Evolutionary conservation across 352 stramenopile genomes (phyloP), one percentile per base, ranked within the genome.

Genomic region (Globisporangium uncinulatum): DNA sequence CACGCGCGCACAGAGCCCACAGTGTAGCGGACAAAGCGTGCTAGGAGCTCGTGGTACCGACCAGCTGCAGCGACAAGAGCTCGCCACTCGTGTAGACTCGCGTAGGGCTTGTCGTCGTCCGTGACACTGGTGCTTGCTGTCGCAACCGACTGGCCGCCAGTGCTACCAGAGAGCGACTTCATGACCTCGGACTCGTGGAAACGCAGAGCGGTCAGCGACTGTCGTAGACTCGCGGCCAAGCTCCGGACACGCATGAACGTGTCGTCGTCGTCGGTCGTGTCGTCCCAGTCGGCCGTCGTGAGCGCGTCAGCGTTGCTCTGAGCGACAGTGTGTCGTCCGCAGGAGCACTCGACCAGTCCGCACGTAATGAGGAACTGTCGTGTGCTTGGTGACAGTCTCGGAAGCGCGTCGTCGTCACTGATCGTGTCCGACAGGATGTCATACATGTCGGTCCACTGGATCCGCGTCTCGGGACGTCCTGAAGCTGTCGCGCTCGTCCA

Each of bases 41-140:
- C 56, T 6, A 84, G 56, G 1, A 57, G 44, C 0, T 20, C 51
- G 51, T 79, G 67, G 21, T 78, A 76, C n/a, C 31, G 59, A 58
- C 77, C 58, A 44, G 68, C 67, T n/a, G 69, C 49, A 0, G 61
- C 66, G 17, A 80, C 44, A 10, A 84, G 29, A 10, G 52, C 34
- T 45, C 32, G 49, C 74, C 74, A 84, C 54, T 69, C 58, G 7
- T 37, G n/a, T n/a, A 49, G 62, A 31, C n/a, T 45, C 3, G 37
- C 52, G 37, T 57, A 63, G 14, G 31, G 32, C 7, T 9, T 19
- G 4, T 61, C 56, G 7, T 20, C 44, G 36, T 19, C 49, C 15
- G 47, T 21, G 4, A 32, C 54, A 6, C 21, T 19, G 37, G 17
- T n/a, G 9, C 17, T n/a, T 21, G 17, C 1, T 15, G 17, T 47